Conservation (phyloP, 1,139 yeast species). For the Scheffersomyces illinoinensis region DNA sequence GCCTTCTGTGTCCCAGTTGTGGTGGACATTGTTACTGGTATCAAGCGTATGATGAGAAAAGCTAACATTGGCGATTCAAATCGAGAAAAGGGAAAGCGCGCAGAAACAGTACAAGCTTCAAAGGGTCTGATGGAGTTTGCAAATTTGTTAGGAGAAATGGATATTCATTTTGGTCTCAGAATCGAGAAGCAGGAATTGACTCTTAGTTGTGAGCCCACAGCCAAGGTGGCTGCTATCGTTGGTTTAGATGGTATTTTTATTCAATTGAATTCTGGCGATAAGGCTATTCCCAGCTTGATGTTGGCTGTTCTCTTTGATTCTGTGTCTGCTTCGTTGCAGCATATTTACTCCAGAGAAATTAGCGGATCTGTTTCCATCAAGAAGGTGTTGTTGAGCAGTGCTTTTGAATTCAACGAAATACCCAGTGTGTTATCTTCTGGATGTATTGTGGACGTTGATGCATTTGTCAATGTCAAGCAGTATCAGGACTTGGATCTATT, state of each 20-base stretch:
- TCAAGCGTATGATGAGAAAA: slow-evolving; percentile 37
- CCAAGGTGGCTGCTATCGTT: slow-evolving; percentile 85
- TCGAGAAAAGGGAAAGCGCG: slow-evolving; percentile 9
- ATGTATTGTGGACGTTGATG: slow-evolving; percentile 54
- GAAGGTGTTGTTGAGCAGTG: slow-evolving; percentile 43
- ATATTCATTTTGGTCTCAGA: slow-evolving; percentile 62
- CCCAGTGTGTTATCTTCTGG: slow-evolving; percentile 51
- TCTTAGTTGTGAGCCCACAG: slow-evolving; percentile 89
- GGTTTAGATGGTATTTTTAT: slow-evolving; percentile 65
- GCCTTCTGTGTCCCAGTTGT: slow-evolving; percentile 82
- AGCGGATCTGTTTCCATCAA: slow-evolving; percentile 73
- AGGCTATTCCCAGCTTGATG: slow-evolving; percentile 40
- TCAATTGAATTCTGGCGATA: slow-evolving; percentile 55
- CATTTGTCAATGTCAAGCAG: slow-evolving; percentile 78
- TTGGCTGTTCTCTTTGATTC: slow-evolving; percentile 48
- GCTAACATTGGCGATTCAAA: neutral
- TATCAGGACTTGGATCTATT: slow-evolving; percentile 83
- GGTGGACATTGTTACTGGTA: slow-evolving; percentile 53
- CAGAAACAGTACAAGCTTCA: slow-evolving; percentile 7
- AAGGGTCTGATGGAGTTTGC: slow-evolving; percentile 28
- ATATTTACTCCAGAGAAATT: slow-evolving; percentile 83
- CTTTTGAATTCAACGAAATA: slow-evolving; percentile 39
- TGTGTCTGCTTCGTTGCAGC: slow-evolving; percentile 75
- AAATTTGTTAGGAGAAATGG: slow-evolving; percentile 50
- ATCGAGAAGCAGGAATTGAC: slow-evolving; percentile 74